These are phyloP conservation scores for Paecilomyces fulvus DNA, from an alignment of 2,329 filamentous ascomycete genomes.

Conservation along the genomic window DNA sequence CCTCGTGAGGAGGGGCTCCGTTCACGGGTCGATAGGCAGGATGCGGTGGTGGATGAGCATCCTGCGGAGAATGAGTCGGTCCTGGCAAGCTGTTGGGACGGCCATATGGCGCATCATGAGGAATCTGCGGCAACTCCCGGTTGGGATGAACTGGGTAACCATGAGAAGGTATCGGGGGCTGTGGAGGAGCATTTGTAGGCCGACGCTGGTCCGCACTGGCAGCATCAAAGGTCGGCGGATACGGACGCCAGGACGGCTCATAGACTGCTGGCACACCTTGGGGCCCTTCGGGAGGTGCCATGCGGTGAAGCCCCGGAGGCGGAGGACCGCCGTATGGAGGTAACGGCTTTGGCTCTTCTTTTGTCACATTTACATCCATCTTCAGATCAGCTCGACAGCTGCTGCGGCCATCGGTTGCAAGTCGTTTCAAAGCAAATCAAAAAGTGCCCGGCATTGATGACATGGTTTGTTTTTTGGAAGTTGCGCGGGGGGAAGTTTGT, in stretches of 20 bases:
- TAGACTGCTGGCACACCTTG: constrained; percentile 20
- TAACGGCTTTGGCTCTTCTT: constrained; percentile 18
- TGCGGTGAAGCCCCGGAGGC: constrained; percentile 21
- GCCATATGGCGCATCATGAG: constrained; percentile 24
- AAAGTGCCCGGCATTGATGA: constrained; percentile 12
- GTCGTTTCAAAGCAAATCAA: constrained; percentile 4
- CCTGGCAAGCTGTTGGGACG: constrained; percentile 24
- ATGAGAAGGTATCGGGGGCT: constrained; percentile 19
- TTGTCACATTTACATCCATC: constrained; percentile 18
- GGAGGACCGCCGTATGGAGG: constrained; percentile 14
- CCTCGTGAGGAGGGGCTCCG: constrained; percentile 21
- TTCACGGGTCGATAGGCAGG: constrained; percentile 25
- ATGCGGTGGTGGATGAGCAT: constrained; percentile 16
- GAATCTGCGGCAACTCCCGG: constrained; percentile 27
- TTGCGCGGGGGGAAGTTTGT: constrained; percentile 1
- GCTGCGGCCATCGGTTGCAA: constrained; percentile 6
- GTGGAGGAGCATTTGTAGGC: constrained; percentile 15
- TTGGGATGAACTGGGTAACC: constrained; percentile 22
- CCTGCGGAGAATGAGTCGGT: constrained; percentile 19
- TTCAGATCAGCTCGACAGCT: constrained; percentile 10
- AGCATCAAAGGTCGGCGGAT: constrained; percentile 20
- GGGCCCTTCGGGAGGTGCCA: constrained; percentile 21
- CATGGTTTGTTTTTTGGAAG: constrained; percentile 7
- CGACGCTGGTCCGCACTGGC: constrained; percentile 22
- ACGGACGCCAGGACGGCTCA: constrained; percentile 25